phyloP scores from a whole-genome alignment of 306 rosid species.

The Quercus mongolica region DNA sequence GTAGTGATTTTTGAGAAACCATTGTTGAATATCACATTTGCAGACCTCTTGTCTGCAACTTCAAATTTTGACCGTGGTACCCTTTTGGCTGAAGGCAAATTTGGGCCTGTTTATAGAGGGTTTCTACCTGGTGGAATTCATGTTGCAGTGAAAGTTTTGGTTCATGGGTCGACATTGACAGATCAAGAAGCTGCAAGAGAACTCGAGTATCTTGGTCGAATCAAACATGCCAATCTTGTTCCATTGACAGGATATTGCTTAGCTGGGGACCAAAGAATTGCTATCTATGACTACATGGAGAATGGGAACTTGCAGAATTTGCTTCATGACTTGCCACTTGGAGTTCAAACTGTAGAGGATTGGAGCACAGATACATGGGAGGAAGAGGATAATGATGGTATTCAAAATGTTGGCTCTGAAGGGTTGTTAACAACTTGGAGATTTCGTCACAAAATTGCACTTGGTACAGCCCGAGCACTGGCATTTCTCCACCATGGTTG shows the following conservation, averaged over 20 bases:
- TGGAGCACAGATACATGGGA: constrained; percentile 99
- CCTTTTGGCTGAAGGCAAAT: constrained; percentile 97
- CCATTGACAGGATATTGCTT: constrained; percentile 95
- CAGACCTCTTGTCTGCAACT: constrained; percentile 90
- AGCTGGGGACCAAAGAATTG: constrained; percentile 97
- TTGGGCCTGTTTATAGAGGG: constrained; percentile 94
- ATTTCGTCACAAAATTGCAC: constrained; percentile 88
- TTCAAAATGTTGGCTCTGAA: constrained; percentile 77
- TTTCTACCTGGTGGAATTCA: constrained; percentile 88
- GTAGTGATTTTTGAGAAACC: constrained; percentile 96
- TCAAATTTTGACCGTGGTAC: constrained; percentile 93
- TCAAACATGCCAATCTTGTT: constrained; percentile 94
- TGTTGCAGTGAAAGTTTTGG: constrained; percentile 93
- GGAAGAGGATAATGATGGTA: constrained; percentile 57
- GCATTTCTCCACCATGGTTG: constrained; percentile 99
- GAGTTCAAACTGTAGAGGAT: constrained; percentile 81
- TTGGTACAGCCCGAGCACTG: constrained; percentile 90
- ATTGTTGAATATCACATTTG: constrained; percentile 77
- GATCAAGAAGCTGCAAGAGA: constrained; percentile 93
- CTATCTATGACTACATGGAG: constrained; percentile 98
- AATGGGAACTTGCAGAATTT: constrained; percentile 94
- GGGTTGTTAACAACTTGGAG: constrained; percentile 79
- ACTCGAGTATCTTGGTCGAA: constrained; percentile 91
- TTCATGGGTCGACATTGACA: constrained; percentile 85
- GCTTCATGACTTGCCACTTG: constrained; percentile 92